These are phyloP conservation scores for Phaseolus lunatus DNA, from an alignment of 306 rosid species.

Conservation along the genomic window DNA sequence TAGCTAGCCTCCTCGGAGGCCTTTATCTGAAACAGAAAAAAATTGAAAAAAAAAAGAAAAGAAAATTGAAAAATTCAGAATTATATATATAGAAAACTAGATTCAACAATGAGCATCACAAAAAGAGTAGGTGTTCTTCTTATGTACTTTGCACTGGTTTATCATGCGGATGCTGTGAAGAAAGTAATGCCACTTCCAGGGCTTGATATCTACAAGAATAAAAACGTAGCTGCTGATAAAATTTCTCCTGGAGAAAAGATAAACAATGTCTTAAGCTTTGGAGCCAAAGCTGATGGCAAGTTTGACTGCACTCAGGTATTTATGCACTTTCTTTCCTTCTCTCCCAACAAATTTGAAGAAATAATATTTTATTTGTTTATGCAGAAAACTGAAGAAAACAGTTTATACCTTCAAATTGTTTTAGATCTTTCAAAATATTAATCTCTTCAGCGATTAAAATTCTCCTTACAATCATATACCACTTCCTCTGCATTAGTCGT, in stretches of 20 bases:
- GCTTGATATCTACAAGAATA: slow-evolving; percentile 49
- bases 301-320: slow-evolving; percentile 68
- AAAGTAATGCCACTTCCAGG: slow-evolving; percentile 34
- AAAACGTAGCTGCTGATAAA: slow-evolving; percentile 40
- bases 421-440: too few relatives aligned
- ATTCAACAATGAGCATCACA: slow-evolving; percentile 57
- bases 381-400: too few relatives aligned
- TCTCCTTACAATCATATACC: too few relatives aligned
- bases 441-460: too few relatives aligned
- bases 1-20: slow-evolving; percentile 45
- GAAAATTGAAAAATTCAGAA: background rate
- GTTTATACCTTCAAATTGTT: too few relatives aligned
- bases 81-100: background rate
- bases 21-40: background rate
- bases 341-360: slow-evolving; percentile 1
- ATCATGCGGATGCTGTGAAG: slow-evolving; percentile 32
- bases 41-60: background rate
- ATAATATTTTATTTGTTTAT: too few relatives aligned
- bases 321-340: slow-evolving; percentile 14
- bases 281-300: slow-evolving; percentile 67
- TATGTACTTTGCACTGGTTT: slow-evolving; percentile 38
- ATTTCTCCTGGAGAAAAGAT: slow-evolving; percentile 55
- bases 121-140: slow-evolving; percentile 40
- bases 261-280: slow-evolving; percentile 60
- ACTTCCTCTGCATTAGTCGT: background rate